Evolutionary conservation across 139 green algal species (phyloP).

Genomic region (Chlorella vulgaris): DNA sequence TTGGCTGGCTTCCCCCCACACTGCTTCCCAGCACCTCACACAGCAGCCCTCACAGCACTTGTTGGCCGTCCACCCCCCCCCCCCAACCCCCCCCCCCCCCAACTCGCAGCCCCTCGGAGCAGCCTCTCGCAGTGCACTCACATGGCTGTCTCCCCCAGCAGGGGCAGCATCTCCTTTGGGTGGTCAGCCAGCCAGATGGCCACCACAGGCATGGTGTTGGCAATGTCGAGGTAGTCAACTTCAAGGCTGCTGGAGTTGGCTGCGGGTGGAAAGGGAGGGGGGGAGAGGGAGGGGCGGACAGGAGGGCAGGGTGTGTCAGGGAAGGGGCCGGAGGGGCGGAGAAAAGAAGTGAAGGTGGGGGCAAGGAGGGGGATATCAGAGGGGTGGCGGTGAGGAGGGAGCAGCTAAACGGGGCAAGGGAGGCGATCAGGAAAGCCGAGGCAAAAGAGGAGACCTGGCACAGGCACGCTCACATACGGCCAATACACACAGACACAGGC

Average conservation of each 20-base stretch:
- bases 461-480: too few relatives aligned
- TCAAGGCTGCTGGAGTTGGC: slow-evolving; percentile 83
- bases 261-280: slow-evolving; percentile 20
- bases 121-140: neutral
- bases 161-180: slow-evolving; percentile 77
- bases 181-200: slow-evolving; percentile 86
- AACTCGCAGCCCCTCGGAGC: neutral
- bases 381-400: too few relatives aligned
- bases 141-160: slow-evolving; percentile 72
- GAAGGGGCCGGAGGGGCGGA: neutral
- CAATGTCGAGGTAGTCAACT: slow-evolving; percentile 88
- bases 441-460: too few relatives aligned
- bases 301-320: neutral
- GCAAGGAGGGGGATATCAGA: too few relatives aligned
- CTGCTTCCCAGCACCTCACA: too few relatives aligned
- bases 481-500: too few relatives aligned
- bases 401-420: too few relatives aligned
- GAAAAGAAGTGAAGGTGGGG: neutral
- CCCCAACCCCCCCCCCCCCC: slow-evolving; percentile 16
- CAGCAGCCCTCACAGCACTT: too few relatives aligned
- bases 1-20: too few relatives aligned
- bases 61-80: too few relatives aligned
- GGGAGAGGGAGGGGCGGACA: neutral
- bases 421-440: too few relatives aligned
- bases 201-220: slow-evolving; percentile 56